Evolutionary conservation across 345 rosid genomes (phyloP), one percentile per base, ranked within the genome.

Genomic region (Rhodomyrtus tomentosa): DNA sequence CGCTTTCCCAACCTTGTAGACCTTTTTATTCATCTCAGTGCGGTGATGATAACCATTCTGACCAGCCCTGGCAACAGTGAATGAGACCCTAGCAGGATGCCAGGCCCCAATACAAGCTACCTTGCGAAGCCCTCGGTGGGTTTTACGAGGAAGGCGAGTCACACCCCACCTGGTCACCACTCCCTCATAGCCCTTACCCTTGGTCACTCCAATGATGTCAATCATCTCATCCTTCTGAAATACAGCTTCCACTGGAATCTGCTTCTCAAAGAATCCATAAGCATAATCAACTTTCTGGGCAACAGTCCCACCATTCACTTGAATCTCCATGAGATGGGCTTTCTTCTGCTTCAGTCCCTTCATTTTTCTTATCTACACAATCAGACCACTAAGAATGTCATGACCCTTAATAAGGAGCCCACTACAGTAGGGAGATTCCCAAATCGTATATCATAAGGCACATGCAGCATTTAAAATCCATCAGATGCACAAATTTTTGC

Each of bases 31-130:
- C 97, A 94, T 87, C 89, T 94, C 98, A 7, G 97, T 96, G 20
- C 98, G 96, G 86, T 95, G 98, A 82, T 95, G 98, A 82, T 95
- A 96, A 4, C 98, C 98, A 55, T 96, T 96, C 87, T 96, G 98
- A 5, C 99, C 98, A 48, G 98, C 99, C 88, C 99, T 94, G 52
- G 98, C 99, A 81, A 96, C 98, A 4, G 99, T 96, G 82, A 89
- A 96, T 3, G 99, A 96, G 50, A 95, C 98, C 91, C 99, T 94
- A 79, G 98, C 98, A 16, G 99, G 99, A 92, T 96, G 99, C 99
- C 99, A 96, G 55, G 99, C 97, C 55, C 99, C 98, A 42, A 96
- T 95, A 91, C 99, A 95, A 48, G 98, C 99, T 3, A 95, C 98
- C 91, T 95, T 95, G 13, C 98, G 95, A 18, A 95, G 97, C n/a